A percentile compares a stretch with the other conserved stretches of the same genome.
Evolutionary conservation across 192 early-diverging fungal species (phyloP).

Genomic region (Coemansia nantahalensis): DNA sequence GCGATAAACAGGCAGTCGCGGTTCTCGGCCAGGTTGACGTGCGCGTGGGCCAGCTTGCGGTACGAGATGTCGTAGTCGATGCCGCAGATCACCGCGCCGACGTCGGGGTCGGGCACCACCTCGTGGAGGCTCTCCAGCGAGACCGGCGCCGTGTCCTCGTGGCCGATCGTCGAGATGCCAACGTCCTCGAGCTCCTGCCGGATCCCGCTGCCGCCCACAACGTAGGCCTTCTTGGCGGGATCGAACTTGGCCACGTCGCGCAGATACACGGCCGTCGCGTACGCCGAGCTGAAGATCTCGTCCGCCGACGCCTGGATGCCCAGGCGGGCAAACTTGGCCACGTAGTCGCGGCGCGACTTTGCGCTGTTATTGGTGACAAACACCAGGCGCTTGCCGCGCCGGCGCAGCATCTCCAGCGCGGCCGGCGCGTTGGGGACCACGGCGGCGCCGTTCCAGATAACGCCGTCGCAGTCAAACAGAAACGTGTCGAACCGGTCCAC

Average conservation of each 20-base stretch:
- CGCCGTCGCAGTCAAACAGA: constrained; percentile 98
- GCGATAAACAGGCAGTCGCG: constrained; percentile 78
- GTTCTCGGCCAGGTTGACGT: constrained; percentile 72
- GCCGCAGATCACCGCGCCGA: constrained; percentile 93
- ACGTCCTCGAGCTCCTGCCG: constrained; percentile 77
- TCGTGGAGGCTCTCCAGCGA: constrained; percentile 54
- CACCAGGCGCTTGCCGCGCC: constrained; percentile 80
- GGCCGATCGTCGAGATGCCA: constrained; percentile 66
- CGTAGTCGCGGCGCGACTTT: constrained; percentile 76
- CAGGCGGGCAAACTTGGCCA: constrained; percentile 77
- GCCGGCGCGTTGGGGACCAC: constrained; percentile 67
- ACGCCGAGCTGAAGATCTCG: constrained; percentile 92
- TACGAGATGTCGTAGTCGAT: constrained; percentile 93
- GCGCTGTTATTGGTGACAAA: constrained; percentile 99
- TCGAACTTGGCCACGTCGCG: constrained; percentile 79
- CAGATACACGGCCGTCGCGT: constrained; percentile 91
- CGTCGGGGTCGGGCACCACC: constrained; percentile 60
- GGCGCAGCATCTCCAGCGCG: constrained; percentile 70
- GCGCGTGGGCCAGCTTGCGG: constrained; percentile 89
- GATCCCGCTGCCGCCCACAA: constrained; percentile 89
- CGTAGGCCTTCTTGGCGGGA: constrained; percentile 85
- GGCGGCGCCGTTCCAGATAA: constrained; percentile 83
- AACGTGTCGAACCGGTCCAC: constrained; percentile 88
- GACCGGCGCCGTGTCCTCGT: constrained; percentile 54
- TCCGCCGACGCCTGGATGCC: constrained; percentile 76